Conservation (phyloP, 1,284 basidiomycete species). For the Ganoderma lingzhi region DNA sequence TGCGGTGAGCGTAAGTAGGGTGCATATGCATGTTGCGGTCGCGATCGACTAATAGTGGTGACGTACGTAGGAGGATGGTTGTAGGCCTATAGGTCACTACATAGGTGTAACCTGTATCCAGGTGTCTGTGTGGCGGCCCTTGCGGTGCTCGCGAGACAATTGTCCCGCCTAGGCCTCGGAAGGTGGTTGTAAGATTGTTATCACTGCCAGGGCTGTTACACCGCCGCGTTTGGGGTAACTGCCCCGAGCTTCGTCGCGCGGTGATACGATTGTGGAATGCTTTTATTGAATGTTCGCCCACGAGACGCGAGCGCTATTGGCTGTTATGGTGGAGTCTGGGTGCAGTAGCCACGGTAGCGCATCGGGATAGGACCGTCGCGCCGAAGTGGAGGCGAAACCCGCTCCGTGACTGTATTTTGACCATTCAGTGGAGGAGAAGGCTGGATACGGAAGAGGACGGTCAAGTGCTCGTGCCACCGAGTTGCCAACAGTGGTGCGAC, state of each 20-base stretch:
- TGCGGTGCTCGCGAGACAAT: background rate
- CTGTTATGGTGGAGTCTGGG: background rate
- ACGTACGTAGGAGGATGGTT: background rate
- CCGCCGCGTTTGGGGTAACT: background rate
- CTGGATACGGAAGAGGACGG: background rate
- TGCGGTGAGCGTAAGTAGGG: conserved; percentile 4
- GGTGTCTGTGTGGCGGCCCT: background rate
- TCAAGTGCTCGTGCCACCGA: background rate
- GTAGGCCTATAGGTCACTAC: background rate
- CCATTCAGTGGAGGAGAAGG: background rate
- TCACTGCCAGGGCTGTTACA: background rate
- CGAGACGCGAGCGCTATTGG: background rate
- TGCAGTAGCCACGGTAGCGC: background rate
- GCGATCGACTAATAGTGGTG: background rate
- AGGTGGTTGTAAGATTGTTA: background rate
- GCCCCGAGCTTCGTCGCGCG: background rate
- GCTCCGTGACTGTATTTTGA: background rate
- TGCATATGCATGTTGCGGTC: background rate
- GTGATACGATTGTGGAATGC: background rate
- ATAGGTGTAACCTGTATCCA: background rate
- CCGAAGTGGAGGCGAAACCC: conserved; percentile 8
- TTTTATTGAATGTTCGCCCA: background rate
- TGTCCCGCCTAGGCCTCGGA: background rate
- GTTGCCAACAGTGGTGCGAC: background rate
- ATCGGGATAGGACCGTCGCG: background rate